A percentile compares a stretch with the other conserved stretches of the same genome.
phyloP scores from a whole-genome alignment of 2,329 filamentous ascomycete genomes.

The Corynespora cassiicola region DNA sequence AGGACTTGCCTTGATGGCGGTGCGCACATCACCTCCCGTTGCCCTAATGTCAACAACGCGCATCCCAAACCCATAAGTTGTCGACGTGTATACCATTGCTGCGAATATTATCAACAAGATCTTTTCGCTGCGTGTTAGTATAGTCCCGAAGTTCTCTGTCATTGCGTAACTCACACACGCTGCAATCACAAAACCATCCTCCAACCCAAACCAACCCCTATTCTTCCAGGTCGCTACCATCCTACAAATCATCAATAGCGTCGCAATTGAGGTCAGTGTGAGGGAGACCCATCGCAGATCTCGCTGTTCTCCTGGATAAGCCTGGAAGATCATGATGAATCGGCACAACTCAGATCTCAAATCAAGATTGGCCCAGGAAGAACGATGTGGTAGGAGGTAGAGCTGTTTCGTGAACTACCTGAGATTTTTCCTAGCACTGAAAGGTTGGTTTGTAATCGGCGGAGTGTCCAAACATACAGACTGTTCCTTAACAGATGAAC shows the following conservation, averaged over 20 bases:
- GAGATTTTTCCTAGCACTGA: too few species aligned
- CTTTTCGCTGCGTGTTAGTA: constrained; percentile 16
- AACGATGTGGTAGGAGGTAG: too few species aligned
- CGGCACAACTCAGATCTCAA: too few species aligned
- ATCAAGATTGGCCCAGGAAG: too few species aligned
- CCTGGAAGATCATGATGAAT: constrained; percentile 22
- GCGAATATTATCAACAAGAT: constrained; percentile 19
- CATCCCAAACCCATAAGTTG: constrained; percentile 29
- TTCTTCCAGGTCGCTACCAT: constrained; percentile 24
- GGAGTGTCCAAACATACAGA: too few species aligned
- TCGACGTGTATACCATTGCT: constrained; percentile 17
- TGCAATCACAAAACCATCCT: constrained; percentile 29
- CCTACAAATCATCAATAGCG: constrained; percentile 20
- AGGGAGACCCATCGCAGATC: constrained; percentile 30
- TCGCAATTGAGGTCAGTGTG: constrained; percentile 20
- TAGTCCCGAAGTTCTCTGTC: neutral
- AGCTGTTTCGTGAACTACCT: too few species aligned
- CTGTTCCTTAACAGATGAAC: too few species aligned
- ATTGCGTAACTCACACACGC: constrained; percentile 20
- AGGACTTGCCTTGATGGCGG: constrained; percentile 24
- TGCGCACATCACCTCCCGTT: constrained; percentile 20
- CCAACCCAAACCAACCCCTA: constrained; percentile 31
- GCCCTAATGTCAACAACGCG: constrained; percentile 20
- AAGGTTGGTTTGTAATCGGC: too few species aligned
- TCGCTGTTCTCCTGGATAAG: constrained; percentile 26